Base-by-base conservation (phyloP, 495 filamentous ascomycete species). In the Penicillium coffeae region DNA sequence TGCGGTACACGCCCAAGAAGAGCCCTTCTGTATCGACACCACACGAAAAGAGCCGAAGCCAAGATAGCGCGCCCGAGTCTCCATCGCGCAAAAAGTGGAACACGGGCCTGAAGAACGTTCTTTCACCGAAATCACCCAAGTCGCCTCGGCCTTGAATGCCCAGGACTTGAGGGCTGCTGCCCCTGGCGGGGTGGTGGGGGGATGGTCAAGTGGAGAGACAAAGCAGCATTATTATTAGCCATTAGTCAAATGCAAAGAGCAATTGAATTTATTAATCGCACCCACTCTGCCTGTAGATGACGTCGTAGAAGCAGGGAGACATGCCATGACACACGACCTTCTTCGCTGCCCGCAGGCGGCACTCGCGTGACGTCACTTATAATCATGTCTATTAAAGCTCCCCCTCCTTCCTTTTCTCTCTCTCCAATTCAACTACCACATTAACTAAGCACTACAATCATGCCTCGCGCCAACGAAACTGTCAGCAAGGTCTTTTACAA, bases 401-500 rank as follows among this genome's bases (percentile, higher is more conserved):
- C 46, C n/a, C 19, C 22, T 21, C 36, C 21, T 35, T 39, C 32
- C 8, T 37, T 42, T n/a, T 25, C 20, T 27, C 33, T 19, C 25
- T 40, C 36, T 20, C 21, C 15, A 34, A 13, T 33, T 42, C 25
- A 13, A 40, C 38, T 13, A 13, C 37, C 32, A n/a, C 42, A 44
- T 42, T 47, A 27, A 35, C 14, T 22, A 40, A 8, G 15, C 44
- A 52, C 20, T 30, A 34, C 12, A 14, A 77, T 40, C 39, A 95
- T 91, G 88, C 62, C 86, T 69, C 87, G 88, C 64, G 89, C 85
- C 73, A 89, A 90, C 76, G 80, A 78, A 43, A 59, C 65, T 41
- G 77, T 83, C 62, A 72, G 72, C 73, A 96, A 94, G 75, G 80
- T 95, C 70, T 83, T 94, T 83, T 92, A 85, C 84, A 87, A 90